Conservation (phyloP, 768 basidiomycete genomes). For the Suillus placidus region DNA sequence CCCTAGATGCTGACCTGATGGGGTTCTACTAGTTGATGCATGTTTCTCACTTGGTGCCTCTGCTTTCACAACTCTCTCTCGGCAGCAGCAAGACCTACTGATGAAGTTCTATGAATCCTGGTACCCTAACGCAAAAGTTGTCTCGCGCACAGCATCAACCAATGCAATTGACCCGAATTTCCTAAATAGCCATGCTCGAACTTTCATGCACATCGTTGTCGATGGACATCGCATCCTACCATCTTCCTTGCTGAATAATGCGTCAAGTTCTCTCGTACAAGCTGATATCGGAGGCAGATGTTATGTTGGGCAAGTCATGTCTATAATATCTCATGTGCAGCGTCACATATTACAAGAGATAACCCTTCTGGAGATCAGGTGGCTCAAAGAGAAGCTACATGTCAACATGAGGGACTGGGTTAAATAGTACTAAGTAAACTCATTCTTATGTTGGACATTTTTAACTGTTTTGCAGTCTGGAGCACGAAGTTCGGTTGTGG, state of each 20-base stretch:
- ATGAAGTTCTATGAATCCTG: too few species aligned
- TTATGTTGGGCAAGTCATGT: not conserved
- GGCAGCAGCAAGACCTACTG: too few species aligned
- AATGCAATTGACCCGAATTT: too few species aligned
- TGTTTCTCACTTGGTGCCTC: not conserved
- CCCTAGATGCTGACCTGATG: too few species aligned
- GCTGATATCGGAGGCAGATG: not conserved
- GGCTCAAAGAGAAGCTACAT: not conserved
- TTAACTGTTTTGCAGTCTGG: not conserved
- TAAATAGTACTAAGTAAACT: not conserved
- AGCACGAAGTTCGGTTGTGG: not conserved
- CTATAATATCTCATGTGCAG: not conserved
- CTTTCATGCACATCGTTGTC: too few species aligned
- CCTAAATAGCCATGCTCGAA: too few species aligned
- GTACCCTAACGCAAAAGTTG: too few species aligned
- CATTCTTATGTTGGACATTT: not conserved
- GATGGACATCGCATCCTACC: too few species aligned
- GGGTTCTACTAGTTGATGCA: not conserved
- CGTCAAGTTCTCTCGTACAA: not conserved
- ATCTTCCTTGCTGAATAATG: not conserved
- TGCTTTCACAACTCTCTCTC: too few species aligned
- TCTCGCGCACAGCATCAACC: too few species aligned
- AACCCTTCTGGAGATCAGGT: not conserved
- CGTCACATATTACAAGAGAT: not conserved
- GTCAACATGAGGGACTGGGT: not conserved